Evolutionary conservation across 1,139 yeast genomes (phyloP).

Genomic region (Saccharomycopsis hybrid): DNA sequence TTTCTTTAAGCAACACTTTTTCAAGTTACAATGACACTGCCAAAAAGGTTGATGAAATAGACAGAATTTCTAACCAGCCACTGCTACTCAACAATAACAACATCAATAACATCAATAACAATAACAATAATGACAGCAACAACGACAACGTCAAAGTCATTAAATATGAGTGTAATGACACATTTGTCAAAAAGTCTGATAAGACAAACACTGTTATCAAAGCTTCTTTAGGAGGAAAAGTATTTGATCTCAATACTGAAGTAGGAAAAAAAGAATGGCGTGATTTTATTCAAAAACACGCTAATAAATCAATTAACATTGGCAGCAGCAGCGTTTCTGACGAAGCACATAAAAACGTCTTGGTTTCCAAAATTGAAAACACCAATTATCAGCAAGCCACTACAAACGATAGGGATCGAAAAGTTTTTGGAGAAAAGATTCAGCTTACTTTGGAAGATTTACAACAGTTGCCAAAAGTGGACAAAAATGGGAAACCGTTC

Average conservation of each 20-base stretch:
- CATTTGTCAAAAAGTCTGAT: neutral
- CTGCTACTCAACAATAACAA: no score
- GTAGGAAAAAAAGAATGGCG: conserved; percentile 30
- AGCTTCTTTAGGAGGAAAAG: conserved; percentile 22
- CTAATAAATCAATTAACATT: neutral
- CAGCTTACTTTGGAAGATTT: conserved; percentile 20
- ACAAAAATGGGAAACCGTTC: conserved; percentile 33
- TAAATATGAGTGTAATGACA: no score
- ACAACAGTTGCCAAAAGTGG: conserved; percentile 26
- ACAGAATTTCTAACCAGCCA: no score
- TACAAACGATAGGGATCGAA: neutral
- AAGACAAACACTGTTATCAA: conserved; percentile 1
- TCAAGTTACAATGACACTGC: no score
- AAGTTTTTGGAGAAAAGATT: neutral
- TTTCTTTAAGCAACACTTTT: no score
- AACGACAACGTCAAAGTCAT: no score
- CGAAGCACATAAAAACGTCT: neutral
- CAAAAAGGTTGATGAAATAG: no score
- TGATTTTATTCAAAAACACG: conserved; percentile 23
- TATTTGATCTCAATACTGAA: conserved; percentile 30
- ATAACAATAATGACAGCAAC: no score
- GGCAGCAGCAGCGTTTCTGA: neutral
- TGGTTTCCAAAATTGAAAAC: neutral
- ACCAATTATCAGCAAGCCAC: neutral
- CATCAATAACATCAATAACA: no score